Evolutionary conservation across 148 eudicot genomes (phyloP).

Genomic region (Gaultheria prostrata): DNA sequence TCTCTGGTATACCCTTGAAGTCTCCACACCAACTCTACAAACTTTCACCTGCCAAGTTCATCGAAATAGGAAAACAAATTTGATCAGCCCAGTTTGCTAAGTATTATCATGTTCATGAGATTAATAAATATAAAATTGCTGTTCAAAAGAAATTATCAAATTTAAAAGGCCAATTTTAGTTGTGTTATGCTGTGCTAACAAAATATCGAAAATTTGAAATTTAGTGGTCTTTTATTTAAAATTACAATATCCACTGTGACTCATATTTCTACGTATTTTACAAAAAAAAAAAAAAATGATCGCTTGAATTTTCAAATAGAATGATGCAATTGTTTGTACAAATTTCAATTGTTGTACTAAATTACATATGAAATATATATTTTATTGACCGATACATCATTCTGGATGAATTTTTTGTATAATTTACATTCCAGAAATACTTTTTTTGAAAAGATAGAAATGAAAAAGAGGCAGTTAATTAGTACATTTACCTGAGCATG

Average conservation of each 20-base stretch:
- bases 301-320: no score
- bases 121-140: no score
- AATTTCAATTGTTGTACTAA: not conserved
- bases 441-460: no score
- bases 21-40: slow-evolving; percentile 30
- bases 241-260: not conserved
- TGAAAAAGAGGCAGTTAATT: no score
- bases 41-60: slow-evolving; percentile 16
- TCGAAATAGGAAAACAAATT: not conserved
- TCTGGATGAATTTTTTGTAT: not conserved
- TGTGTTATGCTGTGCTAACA: not conserved
- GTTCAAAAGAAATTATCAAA: not conserved
- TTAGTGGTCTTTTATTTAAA: not conserved
- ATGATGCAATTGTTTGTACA: no score
- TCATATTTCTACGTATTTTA: not conserved
- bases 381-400: not conserved
- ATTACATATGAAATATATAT: not conserved
- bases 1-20: slow-evolving; percentile 23
- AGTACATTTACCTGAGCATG: slow-evolving; percentile 33
- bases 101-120: not conserved
- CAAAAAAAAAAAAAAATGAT: no score
- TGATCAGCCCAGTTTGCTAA: not conserved
- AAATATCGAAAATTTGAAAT: no score
- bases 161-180: not conserved
- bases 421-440: not conserved